Evolutionary conservation across 140 eudicot genomes (phyloP), one percentile per base, ranked within the genome.

Genomic region (Cichorium intybus): DNA sequence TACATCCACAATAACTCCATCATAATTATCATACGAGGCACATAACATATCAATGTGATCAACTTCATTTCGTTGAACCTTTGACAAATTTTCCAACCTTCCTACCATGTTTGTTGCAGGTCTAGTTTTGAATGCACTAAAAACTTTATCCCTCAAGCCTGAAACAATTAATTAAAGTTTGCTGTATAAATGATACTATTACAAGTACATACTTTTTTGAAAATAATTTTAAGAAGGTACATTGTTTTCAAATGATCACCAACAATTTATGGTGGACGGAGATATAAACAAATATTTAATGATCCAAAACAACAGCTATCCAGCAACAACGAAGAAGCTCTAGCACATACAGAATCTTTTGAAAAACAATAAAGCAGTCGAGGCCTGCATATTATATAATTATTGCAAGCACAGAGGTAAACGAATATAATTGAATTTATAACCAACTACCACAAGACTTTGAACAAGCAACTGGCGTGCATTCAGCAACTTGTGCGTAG

Each of bases 1-100:
- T 74, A 87, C 49, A 26, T 84, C 66, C 31, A 87, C 66, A 9
- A 20, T 64, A 41, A 84, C 82, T 73, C 95, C 95, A 53, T 74
- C 91, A 71, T 73, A 72, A 39, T 62, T 54, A 74, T 87, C 95
- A 27, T 66, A 73, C 3, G 41, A 24, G 10, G 77, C 81, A 66
- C 75, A 39, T 1, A 78, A 61, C 64, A 58, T 54, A 55, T 82
- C 56, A 50, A 78, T 49, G 6, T 74, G 72, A 24, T 65, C 71
- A 48, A 49, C 39, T 66, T 59, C 69, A 39, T 48, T 39, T 47
- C 1, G 56, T 4, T 59, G 16, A 56, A 21, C 52, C 3, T 39
- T 55, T n/a, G 76, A 80, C 11, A 37, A 69, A 58, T 6, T 20
- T 16, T 63, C 52, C 41, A 37, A 29, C 23, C 57, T 65, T 29